Conservation (phyloP, 2,329 filamentous ascomycete genomes). For the Fusarium napiforme region DNA sequence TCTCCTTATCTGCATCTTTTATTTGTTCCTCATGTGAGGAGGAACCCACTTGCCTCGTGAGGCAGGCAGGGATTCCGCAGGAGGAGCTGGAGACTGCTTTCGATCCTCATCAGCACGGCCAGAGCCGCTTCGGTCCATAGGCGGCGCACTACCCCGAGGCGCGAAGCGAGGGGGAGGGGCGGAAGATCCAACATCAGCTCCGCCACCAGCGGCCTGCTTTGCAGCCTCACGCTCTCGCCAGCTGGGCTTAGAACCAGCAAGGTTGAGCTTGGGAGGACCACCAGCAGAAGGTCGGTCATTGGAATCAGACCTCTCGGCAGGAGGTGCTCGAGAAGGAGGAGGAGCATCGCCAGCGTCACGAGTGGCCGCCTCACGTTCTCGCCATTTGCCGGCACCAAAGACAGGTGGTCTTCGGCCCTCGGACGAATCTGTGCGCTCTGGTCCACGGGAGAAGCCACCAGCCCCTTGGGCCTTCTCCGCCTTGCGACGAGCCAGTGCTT, state of each 20-base stretch:
- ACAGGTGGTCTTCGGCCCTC: constrained; percentile 49
- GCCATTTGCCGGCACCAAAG: constrained; percentile 56
- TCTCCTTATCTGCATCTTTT: constrained; percentile 32
- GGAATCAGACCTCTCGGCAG: constrained; percentile 60
- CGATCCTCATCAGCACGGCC: constrained; percentile 53
- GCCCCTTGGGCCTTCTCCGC: constrained; percentile 68
- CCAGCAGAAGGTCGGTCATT: constrained; percentile 54
- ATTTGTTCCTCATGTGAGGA: constrained; percentile 53
- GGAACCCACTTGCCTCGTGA: constrained; percentile 72
- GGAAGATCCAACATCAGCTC: constrained; percentile 50
- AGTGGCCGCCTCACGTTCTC: constrained; percentile 52
- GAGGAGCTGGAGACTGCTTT: constrained; percentile 55
- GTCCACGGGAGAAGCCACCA: constrained; percentile 45
- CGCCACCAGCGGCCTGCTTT: constrained; percentile 52
- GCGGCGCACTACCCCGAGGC: constrained; percentile 53
- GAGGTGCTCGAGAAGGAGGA: constrained; percentile 44
- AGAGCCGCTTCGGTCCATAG: constrained; percentile 58
- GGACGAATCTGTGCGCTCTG: constrained; percentile 44
- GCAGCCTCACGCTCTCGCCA: constrained; percentile 80
- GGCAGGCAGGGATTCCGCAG: constrained; percentile 62
- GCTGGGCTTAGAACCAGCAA: constrained; percentile 68
- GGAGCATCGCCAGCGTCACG: constrained; percentile 45
- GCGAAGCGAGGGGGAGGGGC: constrained; percentile 54
- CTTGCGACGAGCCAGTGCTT: constrained; percentile 80
- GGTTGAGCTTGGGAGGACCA: constrained; percentile 69